Evolutionary conservation across 2,329 filamentous ascomycete species (phyloP), one percentile per base, ranked within the genome.

Genomic region (Colletotrichum orbiculare): DNA sequence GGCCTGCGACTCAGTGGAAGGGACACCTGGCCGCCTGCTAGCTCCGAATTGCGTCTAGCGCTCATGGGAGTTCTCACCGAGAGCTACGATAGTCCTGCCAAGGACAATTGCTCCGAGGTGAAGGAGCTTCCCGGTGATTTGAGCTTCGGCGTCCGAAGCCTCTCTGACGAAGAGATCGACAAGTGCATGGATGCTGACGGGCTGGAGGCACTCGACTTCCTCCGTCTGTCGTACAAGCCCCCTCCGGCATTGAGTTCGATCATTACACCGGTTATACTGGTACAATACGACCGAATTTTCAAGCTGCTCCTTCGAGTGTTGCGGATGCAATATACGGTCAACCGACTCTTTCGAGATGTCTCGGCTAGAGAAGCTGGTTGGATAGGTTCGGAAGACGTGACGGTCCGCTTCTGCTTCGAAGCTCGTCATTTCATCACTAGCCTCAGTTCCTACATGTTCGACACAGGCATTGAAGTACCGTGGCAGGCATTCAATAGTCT

Each of bases 11-110:
- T 98, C 1, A 91, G 91, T n/a, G 88, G 87, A 2, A 87, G 93
- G 71, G 89, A 92, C 60, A 92, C 85, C 38, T 98, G 96, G 96
- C 96, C 96, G 34, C 96, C 96, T 5, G 94, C 94, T 33, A 96
- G 92, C 75, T 97, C 94, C 0, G 96, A 98, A 75, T 80, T 99
- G n/a, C 88, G 94, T 9, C 83, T 98, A 6, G 93, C 93, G 0
- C 82, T 99, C 15, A 96, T 94, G 85, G 94, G 93, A 0, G 86
- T 98, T 1, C 80, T 98, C 7, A 85, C 86, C 2, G 94, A 97
- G 68, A 92, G 88, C 68, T 93, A 93, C 70, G 77, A 71, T 68
- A 76, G 55, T 4, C 59, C 59, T 4, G 10, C 38, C 10, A 37
- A 49, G 41, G 52, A 41, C 34, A 25, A 15, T 10, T 34, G 7